Conservation (phyloP, 2,329 filamentous ascomycete genomes). For the Zelopaecilomyces penicillatus region DNA sequence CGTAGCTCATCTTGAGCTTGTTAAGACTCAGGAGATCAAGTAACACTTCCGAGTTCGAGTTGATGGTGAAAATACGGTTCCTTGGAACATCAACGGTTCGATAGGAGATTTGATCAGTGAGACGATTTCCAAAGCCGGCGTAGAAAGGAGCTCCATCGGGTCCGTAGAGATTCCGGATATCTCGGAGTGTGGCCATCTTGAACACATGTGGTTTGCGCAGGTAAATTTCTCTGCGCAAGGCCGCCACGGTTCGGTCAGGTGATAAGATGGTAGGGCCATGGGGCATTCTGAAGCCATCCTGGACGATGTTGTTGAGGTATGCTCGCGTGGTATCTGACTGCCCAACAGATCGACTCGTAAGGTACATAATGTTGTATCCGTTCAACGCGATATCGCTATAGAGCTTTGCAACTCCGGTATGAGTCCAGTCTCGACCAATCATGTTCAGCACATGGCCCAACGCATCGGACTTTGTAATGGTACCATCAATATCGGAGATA, state of each 20-base stretch:
- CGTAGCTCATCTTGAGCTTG: conserved; percentile 93
- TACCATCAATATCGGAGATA: conserved; percentile 97
- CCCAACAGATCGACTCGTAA: conserved; percentile 88
- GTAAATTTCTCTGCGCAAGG: conserved; percentile 84
- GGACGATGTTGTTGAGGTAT: conserved; percentile 81
- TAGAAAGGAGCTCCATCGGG: conserved; percentile 78
- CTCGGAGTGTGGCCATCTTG: conserved; percentile 96
- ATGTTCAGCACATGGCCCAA: conserved; percentile 91
- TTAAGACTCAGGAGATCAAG: conserved; percentile 84
- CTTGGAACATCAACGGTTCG: conserved; percentile 91
- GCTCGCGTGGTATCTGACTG: conserved; percentile 84
- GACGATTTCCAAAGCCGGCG: conserved; percentile 90
- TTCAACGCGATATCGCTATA: conserved; percentile 94
- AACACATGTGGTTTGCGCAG: conserved; percentile 95
- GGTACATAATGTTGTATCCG: conserved; percentile 97
- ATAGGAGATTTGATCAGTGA: conserved; percentile 94
- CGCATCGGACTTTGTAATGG: conserved; percentile 95
- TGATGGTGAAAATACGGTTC: conserved; percentile 96
- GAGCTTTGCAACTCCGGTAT: conserved; percentile 90
- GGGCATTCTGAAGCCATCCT: conserved; percentile 79
- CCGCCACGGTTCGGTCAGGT: conserved; percentile 90
- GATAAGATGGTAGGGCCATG: conserved; percentile 91
- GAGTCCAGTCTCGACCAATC: conserved; percentile 97
- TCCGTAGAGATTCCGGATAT: conserved; percentile 84
- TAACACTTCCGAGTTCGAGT: conserved; percentile 91